Conservation (phyloP, 306 rosid species). For the Arachis stenosperma region DNA sequence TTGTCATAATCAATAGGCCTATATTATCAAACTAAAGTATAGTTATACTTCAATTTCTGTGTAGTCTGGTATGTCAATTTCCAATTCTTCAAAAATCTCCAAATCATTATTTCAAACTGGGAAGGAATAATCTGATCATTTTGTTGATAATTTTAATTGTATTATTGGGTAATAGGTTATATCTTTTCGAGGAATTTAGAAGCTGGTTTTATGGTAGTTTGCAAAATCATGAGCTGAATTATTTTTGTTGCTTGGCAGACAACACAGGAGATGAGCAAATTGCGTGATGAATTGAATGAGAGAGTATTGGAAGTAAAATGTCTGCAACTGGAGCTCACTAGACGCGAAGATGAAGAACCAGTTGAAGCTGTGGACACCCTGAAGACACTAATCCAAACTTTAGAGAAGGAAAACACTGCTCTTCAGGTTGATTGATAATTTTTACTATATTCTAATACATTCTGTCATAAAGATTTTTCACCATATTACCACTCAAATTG, state of each 20-base stretch:
- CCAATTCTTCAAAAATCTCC: slow-evolving; percentile 16
- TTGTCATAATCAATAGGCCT: slow-evolving; percentile 23
- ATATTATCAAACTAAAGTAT: background rate
- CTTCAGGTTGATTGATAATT: slow-evolving; percentile 70
- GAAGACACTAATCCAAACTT: slow-evolving; percentile 58
- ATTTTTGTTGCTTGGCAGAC: slow-evolving; percentile 54
- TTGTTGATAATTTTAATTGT: slow-evolving; percentile 12
- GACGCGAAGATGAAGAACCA: slow-evolving; percentile 50
- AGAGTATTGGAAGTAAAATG: slow-evolving; percentile 60
- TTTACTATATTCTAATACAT: slow-evolving; percentile 20
- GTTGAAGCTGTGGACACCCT: slow-evolving; percentile 50
- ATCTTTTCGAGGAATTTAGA: slow-evolving; percentile 25
- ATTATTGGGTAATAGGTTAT: slow-evolving; percentile 14
- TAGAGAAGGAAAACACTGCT: slow-evolving; percentile 72
- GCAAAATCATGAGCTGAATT: slow-evolving; percentile 11
- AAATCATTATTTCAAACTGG: background rate
- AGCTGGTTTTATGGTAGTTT: slow-evolving; percentile 26
- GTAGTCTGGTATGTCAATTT: slow-evolving; percentile 16
- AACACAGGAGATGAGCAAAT: slow-evolving; percentile 54
- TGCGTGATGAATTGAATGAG: slow-evolving; percentile 65
- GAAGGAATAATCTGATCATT: slow-evolving; percentile 14
- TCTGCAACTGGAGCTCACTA: slow-evolving; percentile 70
- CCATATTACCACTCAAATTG: slow-evolving; percentile 4
- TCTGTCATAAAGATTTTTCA: background rate
- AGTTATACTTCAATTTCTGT: slow-evolving; percentile 2